Evolutionary conservation across 331 rosid species (phyloP), one percentile per base, ranked within the genome.

Genomic region (Ulmus americana): DNA sequence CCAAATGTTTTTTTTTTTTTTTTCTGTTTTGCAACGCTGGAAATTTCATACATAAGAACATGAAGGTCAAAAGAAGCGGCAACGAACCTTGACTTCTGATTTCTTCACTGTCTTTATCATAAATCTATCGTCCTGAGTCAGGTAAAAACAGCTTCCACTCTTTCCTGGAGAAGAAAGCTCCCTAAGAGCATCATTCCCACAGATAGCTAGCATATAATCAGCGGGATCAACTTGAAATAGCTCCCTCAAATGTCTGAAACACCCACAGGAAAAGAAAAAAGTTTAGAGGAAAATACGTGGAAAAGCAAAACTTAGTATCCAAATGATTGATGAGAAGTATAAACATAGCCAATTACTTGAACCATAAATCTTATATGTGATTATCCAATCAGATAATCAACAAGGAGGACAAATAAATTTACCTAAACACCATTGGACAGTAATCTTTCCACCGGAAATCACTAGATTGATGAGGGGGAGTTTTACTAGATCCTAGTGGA

Each of bases 381-480:
- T 45, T 6, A 55, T 13, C 15, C 51, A 39, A 53, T 57, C 12
- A 13, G 38, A 59, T 59, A 7, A 22, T 12, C 13, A 49, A 49
- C 18, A 13, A 5, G 40, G 14, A 42, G 0, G 6, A n/a, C n/a
- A 28, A 3, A 45, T 7, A 39, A 61, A 64, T 28, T 28, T 78
- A 94, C 99, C 99, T 85, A 58, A 94, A 94, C 64, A 94, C 99
- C 63, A 82, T 73, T 1, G 99, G 97, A 56, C 99, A 94, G 61
- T 94, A 94, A 72, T 94, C 99, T 83, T 94, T 94, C 99, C 99
- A 94, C 2, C 95, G 88, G 69, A 90, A 94, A 55, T 94, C 99
- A 0, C 66, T 77, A 0, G 99, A 76, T 48, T 83, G 95, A 69
- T 94, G 99, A 0, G 99, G 99, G 1, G 97, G 99, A 0, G 99